Base-by-base conservation (phyloP, 2,329 filamentous ascomycete species). In the Fusarium guadeloupense region DNA sequence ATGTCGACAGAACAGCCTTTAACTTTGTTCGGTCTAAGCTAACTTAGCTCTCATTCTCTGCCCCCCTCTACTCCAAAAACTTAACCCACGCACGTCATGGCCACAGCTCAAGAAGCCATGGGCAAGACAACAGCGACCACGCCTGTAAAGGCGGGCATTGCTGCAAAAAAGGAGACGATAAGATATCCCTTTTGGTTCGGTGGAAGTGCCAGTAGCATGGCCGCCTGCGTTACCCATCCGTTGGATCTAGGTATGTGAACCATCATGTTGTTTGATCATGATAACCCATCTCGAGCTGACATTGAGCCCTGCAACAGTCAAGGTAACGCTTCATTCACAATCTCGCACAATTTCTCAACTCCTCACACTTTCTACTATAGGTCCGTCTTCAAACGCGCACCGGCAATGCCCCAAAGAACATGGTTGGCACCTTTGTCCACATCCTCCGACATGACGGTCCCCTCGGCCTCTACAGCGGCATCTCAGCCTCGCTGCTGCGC, bases 101-200 rank as follows among this genome's bases (percentile, higher is more conserved):
- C 59, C 17, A 49, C 56, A 28, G 48, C 60, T 30, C 50, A 64
- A 25, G 54, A 59, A 33, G 43, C 64, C 26, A 52, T 66, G 41
- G 47, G 20, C 59, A 66, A 67, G 19, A 21, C 35, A 8, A 23
- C 54, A 3, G 20, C 35, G 30, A 26, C 38, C 6, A 42, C 51
- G 56, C 51, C 64, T 34, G 57, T 50, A 14, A 64, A 62, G 54
- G 40, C 42, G 23, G 73, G 77, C 67, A 77, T 35, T 9, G 55
- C 54, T 54, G 54, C 79, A 70, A 78, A 78, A 61, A 71, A 73
- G 60, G 73, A 67, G 26, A 64, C 78, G 3, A 74, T 84, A 35
- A 78, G 79, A 59, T 94, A 94, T 78, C 91, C 91, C 9, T 94
- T 94, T 77, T 98, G 94, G 95, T 98, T 99, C 76, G 95, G 95